Evolutionary conservation across 176 grass and related monocot species (phyloP).

Genomic region (Oryza coarctata): DNA sequence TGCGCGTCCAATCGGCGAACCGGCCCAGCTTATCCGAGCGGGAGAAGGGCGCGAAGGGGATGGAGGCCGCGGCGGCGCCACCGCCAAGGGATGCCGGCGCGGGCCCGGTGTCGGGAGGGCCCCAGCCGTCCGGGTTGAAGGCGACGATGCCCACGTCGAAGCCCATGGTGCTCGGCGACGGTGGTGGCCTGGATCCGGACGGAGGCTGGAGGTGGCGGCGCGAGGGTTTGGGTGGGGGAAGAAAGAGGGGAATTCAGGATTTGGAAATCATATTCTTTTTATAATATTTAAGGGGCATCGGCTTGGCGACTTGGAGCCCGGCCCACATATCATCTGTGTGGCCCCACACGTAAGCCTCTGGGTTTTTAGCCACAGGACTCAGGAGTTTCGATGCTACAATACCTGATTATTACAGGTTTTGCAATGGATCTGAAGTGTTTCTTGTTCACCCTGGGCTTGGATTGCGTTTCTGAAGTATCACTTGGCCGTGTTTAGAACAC

Average conservation of each 20-base stretch:
- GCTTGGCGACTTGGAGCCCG: background rate
- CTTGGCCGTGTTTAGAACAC: background rate
- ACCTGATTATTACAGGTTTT: too few relatives aligned
- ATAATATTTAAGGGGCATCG: background rate
- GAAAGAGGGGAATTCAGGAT: constrained; percentile 19
- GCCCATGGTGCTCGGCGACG: constrained; percentile 45
- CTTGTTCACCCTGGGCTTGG: too few relatives aligned
- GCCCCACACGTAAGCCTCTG: background rate
- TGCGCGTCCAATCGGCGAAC: constrained; percentile 86
- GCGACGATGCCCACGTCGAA: constrained; percentile 79
- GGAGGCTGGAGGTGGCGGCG: background rate
- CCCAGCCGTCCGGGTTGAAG: constrained; percentile 77
- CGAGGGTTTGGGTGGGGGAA: background rate
- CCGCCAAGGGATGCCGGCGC: constrained; percentile 49
- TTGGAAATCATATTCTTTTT: background rate
- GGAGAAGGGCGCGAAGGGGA: constrained; percentile 87
- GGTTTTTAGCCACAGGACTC: background rate
- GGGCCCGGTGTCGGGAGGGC: constrained; percentile 52
- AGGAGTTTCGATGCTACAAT: too few relatives aligned
- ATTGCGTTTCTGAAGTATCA: background rate
- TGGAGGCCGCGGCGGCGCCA: constrained; percentile 37
- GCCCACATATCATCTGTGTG: background rate
- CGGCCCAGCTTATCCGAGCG: constrained; percentile 80
- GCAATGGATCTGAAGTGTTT: too few relatives aligned
- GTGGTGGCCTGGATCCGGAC: constrained; percentile 18